These are phyloP conservation scores for Biscogniauxia mediterranea DNA, from an alignment of 2,329 filamentous ascomycete species.

Conservation along the genomic window DNA sequence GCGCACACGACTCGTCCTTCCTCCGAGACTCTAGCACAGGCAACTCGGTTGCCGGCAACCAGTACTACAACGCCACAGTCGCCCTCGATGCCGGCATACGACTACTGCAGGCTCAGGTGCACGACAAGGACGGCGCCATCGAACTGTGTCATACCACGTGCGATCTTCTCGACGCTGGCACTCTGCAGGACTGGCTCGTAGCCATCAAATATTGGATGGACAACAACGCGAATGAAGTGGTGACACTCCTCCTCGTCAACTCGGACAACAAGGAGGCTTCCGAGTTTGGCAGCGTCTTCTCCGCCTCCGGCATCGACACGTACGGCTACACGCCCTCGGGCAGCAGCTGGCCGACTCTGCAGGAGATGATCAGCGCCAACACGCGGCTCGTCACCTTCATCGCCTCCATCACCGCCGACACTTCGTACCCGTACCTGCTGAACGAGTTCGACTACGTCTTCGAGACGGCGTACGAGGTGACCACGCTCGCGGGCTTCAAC, in stretches of 20 bases:
- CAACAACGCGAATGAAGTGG: constrained; percentile 68
- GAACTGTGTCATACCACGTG: constrained; percentile 71
- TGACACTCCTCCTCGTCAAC: constrained; percentile 69
- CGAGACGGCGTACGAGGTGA: constrained; percentile 70
- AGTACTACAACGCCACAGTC: constrained; percentile 69
- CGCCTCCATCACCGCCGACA: constrained; percentile 48
- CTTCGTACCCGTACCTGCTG: constrained; percentile 57
- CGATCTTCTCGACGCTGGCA: constrained; percentile 65
- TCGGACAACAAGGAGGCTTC: constrained; percentile 53
- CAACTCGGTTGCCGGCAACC: constrained; percentile 66
- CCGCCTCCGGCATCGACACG: constrained; percentile 51
- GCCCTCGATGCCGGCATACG: constrained; percentile 71
- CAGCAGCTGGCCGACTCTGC: constrained; percentile 66
- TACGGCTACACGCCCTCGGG: constrained; percentile 55
- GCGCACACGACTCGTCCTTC: constrained; percentile 73
- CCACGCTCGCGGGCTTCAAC: constrained; percentile 62
- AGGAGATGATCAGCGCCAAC: constrained; percentile 59
- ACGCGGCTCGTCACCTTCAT: constrained; percentile 71
- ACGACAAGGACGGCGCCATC: constrained; percentile 57
- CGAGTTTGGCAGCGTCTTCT: constrained; percentile 55
- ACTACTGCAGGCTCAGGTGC: constrained; percentile 70
- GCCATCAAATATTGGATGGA: constrained; percentile 69
- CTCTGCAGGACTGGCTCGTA: constrained; percentile 61
- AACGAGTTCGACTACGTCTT: constrained; percentile 65
- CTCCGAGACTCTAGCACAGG: constrained; percentile 61